Percentiles rank a stretch among this genome's conserved stretches.
phyloP scores from a whole-genome alignment of 1,284 basidiomycete genomes.

The Puccinia horiana region DNA sequence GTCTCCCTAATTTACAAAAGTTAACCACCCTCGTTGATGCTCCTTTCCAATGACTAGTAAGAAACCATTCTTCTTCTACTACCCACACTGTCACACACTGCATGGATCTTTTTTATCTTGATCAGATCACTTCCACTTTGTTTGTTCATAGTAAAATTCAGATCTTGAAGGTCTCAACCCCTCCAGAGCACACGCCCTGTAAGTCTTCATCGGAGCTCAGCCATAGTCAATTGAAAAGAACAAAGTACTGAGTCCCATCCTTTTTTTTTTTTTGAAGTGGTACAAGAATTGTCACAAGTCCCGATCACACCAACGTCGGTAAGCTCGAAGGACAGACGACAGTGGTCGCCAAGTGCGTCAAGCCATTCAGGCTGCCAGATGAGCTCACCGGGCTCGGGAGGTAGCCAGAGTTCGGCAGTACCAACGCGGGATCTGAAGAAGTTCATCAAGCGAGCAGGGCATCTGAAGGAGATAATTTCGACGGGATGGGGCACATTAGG shows the following conservation, averaged over 20 bases:
- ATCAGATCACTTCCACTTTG: slow-evolving; percentile 35
- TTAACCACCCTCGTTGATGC: slow-evolving; percentile 42
- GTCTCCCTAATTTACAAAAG: slow-evolving; percentile 29
- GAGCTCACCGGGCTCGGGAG: background rate
- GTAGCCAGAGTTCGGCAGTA: slow-evolving; percentile 16
- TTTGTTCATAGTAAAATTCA: slow-evolving; percentile 45
- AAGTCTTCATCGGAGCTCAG: background rate
- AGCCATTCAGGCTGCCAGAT: background rate
- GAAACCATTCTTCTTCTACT: no score
- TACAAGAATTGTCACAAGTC: slow-evolving; percentile 21
- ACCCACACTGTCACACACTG: background rate
- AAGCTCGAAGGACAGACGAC: background rate
- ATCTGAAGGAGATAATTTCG: slow-evolving; percentile 42
- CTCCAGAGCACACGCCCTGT: slow-evolving; percentile 47
- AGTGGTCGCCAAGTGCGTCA: background rate
- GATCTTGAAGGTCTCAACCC: slow-evolving; percentile 35
- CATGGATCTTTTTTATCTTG: background rate
- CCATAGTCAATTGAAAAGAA: background rate
- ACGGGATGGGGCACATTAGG: slow-evolving; percentile 37
- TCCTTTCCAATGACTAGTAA: slow-evolving; percentile 45
- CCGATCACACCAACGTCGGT: background rate
- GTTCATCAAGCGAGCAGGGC: slow-evolving; percentile 42
- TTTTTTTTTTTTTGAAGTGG: background rate
- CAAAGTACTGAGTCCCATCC: background rate
- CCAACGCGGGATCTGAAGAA: slow-evolving; percentile 44